A percentile compares a stretch with the other conserved stretches of the same genome.
These are phyloP conservation scores for Zasmidium angulare DNA, from an alignment of 2,329 filamentous ascomycete genomes.

Conservation along the genomic window DNA sequence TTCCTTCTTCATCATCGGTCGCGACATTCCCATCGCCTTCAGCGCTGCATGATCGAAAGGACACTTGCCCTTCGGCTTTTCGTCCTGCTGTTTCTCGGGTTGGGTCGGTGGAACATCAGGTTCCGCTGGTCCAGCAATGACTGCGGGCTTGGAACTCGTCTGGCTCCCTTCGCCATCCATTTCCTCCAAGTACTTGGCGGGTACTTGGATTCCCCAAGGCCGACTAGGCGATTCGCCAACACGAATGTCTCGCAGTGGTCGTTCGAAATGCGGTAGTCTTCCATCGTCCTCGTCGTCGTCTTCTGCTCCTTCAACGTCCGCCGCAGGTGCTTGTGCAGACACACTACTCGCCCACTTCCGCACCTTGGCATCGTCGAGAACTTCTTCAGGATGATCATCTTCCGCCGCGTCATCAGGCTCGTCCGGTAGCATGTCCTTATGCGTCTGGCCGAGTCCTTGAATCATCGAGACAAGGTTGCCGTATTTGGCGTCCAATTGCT, in stretches of 20 bases:
- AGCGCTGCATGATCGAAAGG: conserved; percentile 22
- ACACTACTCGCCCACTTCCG: conserved; percentile 84
- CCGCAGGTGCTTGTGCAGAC: conserved; percentile 54
- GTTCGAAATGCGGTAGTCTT: conserved; percentile 74
- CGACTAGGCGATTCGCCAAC: conserved; percentile 90
- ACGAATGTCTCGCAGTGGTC: conserved; percentile 82
- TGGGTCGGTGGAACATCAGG: conserved; percentile 26
- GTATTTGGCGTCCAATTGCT: conserved; percentile 90
- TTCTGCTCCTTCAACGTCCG: conserved; percentile 40
- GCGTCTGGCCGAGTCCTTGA: conserved; percentile 80
- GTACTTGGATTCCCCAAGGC: conserved; percentile 88
- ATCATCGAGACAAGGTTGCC: conserved; percentile 93
- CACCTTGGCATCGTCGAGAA: conserved; percentile 67
- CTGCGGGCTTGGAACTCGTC: conserved; percentile 39
- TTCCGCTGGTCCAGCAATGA: conserved; percentile 52
- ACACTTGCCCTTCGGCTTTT: conserved; percentile 20
- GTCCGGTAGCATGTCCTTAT: conserved; percentile 79
- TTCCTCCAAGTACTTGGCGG: conserved; percentile 52
- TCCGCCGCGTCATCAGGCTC: conserved; percentile 51
- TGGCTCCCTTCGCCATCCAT: conserved; percentile 40
- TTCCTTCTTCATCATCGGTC: neutral
- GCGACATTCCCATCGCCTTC: neutral
- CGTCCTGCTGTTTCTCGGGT: conserved; percentile 5
- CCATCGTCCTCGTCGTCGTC: conserved; percentile 59
- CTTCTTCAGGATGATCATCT: conserved; percentile 38